Conservation (phyloP, 140 eudicot genomes). For the Cichorium intybus region DNA sequence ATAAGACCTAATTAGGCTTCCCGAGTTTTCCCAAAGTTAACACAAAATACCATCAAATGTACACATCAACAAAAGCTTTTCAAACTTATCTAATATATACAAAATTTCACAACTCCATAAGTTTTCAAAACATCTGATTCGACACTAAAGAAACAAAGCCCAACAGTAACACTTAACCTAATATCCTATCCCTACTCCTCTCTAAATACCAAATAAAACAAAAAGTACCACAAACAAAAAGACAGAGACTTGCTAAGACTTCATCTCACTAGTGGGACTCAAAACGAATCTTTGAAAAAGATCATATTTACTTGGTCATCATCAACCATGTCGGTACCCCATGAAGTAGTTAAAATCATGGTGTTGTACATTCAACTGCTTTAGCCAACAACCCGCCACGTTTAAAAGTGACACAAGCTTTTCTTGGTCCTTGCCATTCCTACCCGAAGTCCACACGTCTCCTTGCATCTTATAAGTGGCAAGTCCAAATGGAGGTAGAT, state of each 20-base stretch:
- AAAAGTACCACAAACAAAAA: constrained; percentile 4
- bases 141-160: constrained; percentile 4
- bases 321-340: constrained; percentile 56
- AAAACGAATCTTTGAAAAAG: constrained; percentile 15
- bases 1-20: too few species aligned
- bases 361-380: constrained; percentile 81
- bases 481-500: constrained; percentile 69
- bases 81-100: constrained; percentile 16
- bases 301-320: constrained; percentile 20
- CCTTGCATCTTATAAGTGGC: constrained; percentile 93
- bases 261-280: not conserved
- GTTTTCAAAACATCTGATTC: constrained; percentile 11
- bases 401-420: constrained; percentile 59
- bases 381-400: constrained; percentile 93
- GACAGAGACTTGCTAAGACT: constrained; percentile 2
- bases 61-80: not conserved
- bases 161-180: not conserved
- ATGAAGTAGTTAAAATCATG: constrained; percentile 80
- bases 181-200: constrained; percentile 7
- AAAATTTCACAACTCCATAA: constrained; percentile 12
- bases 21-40: not conserved
- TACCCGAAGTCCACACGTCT: constrained; percentile 61
- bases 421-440: constrained; percentile 65
- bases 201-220: constrained; percentile 6
- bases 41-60: not conserved